These are phyloP conservation scores for Piromyces finnis DNA, from an alignment of 192 early-diverging fungal genomes.

Conservation along the genomic window DNA sequence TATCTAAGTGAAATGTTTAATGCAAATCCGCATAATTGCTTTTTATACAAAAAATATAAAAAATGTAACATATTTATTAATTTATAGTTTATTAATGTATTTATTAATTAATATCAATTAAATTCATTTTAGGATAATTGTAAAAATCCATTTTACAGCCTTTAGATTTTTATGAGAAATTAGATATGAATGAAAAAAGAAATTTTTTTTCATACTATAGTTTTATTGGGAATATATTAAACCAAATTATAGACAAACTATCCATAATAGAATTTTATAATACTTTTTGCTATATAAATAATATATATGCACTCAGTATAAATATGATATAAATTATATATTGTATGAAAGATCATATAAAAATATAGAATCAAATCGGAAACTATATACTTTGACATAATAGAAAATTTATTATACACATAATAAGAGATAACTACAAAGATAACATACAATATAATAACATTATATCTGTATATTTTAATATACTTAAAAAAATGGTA, in stretches of 20 bases:
- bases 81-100: too few relatives aligned
- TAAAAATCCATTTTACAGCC: neutral
- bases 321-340: neutral
- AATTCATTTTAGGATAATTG: neutral
- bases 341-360: neutral
- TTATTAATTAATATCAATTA: too few relatives aligned
- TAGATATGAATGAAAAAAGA: neutral
- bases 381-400: neutral
- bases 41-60: too few relatives aligned
- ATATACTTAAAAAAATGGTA: neutral
- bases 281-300: neutral
- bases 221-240: neutral
- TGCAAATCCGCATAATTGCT: neutral
- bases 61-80: too few relatives aligned
- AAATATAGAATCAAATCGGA: neutral
- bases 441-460: neutral
- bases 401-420: neutral
- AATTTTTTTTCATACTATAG: neutral
- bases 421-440: neutral
- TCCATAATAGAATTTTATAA: neutral
- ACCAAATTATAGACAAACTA: neutral
- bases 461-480: neutral
- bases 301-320: neutral
- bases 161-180: neutral
- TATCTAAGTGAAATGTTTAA: neutral